Evolutionary conservation across 768 basidiomycete species (phyloP).

Genomic region (Boletus sp.): DNA sequence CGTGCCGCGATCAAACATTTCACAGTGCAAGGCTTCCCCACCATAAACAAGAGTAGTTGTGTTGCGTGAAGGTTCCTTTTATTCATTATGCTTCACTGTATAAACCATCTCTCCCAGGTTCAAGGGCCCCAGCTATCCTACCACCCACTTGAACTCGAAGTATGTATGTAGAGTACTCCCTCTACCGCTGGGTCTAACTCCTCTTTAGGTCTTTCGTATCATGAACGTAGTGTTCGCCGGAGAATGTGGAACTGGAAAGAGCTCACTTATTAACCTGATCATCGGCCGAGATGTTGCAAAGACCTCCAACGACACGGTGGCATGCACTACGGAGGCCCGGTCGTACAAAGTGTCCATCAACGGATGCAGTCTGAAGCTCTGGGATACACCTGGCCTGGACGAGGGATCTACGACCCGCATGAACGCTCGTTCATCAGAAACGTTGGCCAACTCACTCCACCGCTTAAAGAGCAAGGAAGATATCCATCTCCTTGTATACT

Average conservation of each 20-base stretch:
- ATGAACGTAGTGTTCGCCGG: conserved; percentile 27
- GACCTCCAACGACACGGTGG: conserved; percentile 20
- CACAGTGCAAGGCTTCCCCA: not conserved
- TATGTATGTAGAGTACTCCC: not conserved
- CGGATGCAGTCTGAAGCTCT: conserved; percentile 10
- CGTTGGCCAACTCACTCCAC: conserved; percentile 6
- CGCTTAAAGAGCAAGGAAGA: conserved; percentile 1
- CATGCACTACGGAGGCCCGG: conserved; percentile 13
- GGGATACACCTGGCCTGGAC: conserved; percentile 21
- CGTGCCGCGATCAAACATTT: not conserved
- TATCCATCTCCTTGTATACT: conserved; percentile 23
- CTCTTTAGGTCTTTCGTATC: not conserved
- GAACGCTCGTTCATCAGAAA: conserved; percentile 3
- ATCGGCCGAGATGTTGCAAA: conserved; percentile 7
- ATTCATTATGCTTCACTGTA: not conserved
- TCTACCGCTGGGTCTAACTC: not conserved
- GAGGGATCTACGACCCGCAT: conserved; percentile 6
- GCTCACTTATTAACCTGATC: conserved; percentile 26
- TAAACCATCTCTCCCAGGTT: conserved; percentile 1
- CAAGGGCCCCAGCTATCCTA: not conserved
- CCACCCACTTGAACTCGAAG: not conserved
- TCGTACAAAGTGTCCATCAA: conserved; percentile 14
- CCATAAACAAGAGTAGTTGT: not conserved
- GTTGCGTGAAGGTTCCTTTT: not conserved
- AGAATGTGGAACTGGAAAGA: conserved; percentile 26